These are phyloP conservation scores for Phialophora macrospora DNA, from an alignment of 2,329 filamentous ascomycete species.

Conservation along the genomic window DNA sequence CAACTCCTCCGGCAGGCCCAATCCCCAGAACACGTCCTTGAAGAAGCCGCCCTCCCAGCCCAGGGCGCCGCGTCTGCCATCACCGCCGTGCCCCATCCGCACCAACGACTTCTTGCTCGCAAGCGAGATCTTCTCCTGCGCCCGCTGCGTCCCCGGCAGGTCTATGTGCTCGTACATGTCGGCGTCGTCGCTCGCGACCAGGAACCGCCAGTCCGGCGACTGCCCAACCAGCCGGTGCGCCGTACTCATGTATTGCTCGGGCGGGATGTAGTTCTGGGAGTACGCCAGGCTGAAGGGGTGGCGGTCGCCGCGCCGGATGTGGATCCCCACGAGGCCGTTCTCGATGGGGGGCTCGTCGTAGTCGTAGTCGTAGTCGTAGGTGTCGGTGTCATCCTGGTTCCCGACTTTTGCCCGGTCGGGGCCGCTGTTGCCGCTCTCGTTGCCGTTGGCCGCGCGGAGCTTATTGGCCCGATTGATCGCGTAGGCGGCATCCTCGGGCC, in stretches of 20 bases:
- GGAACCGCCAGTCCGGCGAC: slow-evolving; percentile 33
- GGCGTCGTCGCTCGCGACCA: slow-evolving; percentile 82
- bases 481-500: slow-evolving; percentile 68
- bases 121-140: slow-evolving; percentile 77
- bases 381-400: slow-evolving; percentile 40
- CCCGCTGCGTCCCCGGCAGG: slow-evolving; percentile 55
- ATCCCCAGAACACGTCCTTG: slow-evolving; percentile 76
- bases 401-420: not conserved
- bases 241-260: slow-evolving; percentile 68
- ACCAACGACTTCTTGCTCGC: slow-evolving; percentile 71
- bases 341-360: slow-evolving; percentile 41
- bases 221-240: slow-evolving; percentile 55
- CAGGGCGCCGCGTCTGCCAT: slow-evolving; percentile 56
- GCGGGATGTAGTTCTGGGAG: slow-evolving; percentile 75
- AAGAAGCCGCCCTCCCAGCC: slow-evolving; percentile 93
- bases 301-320: slow-evolving; percentile 78
- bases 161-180: slow-evolving; percentile 62
- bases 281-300: slow-evolving; percentile 80
- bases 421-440: not conserved
- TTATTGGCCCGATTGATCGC: slow-evolving; percentile 63
- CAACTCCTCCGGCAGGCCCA: slow-evolving; percentile 61
- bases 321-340: slow-evolving; percentile 69
- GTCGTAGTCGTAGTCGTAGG: slow-evolving; percentile 28
- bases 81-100: slow-evolving; percentile 18
- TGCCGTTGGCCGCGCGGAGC: slow-evolving; percentile 48